A percentile compares a stretch with the other conserved stretches of the same genome.
phyloP scores from a whole-genome alignment of 192 early-diverging fungal genomes.

The Cladochytrium replicatum region DNA sequence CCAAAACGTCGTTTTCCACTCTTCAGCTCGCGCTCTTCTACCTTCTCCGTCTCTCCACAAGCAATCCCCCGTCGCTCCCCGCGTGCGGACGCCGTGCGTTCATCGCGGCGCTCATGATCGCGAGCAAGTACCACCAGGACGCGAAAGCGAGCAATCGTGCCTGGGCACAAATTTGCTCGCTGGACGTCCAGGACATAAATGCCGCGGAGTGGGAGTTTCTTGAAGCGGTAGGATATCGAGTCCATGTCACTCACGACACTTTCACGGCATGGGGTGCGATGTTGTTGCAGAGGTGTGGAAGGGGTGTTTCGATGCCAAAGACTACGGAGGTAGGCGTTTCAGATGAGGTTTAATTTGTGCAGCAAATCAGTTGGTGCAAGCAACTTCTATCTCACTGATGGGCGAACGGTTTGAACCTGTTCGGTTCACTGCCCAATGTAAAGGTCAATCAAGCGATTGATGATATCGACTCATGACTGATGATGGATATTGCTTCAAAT shows the following conservation, averaged over 20 bases:
- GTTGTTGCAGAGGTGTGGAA: no score
- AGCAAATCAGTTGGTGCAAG: no score
- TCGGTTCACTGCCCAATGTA: no score
- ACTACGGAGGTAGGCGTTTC: no score
- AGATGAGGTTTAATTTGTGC: no score
- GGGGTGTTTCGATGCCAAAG: no score
- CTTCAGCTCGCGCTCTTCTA: conserved; percentile 70
- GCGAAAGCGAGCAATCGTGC: conserved; percentile 57
- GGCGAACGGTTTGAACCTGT: no score
- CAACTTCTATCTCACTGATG: no score
- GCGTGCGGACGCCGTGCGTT: conserved; percentile 54
- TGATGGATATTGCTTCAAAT: no score
- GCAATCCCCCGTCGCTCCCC: conserved; percentile 38
- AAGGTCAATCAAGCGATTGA: no score
- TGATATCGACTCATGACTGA: no score
- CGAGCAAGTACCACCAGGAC: conserved; percentile 61
- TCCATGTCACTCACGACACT: conserved; percentile 51
- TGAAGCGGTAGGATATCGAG: conserved; percentile 60
- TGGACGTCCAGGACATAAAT: conserved; percentile 67
- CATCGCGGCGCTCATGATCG: conserved; percentile 55
- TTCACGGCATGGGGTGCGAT: conserved; percentile 51
- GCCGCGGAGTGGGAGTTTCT: conserved; percentile 72
- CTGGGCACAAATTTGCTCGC: conserved; percentile 71
- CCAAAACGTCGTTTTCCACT: conserved; percentile 67
- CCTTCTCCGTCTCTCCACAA: conserved; percentile 48